These are phyloP conservation scores for Triglochin maritima DNA, from an alignment of 106 monocot genomes.

Conservation along the genomic window DNA sequence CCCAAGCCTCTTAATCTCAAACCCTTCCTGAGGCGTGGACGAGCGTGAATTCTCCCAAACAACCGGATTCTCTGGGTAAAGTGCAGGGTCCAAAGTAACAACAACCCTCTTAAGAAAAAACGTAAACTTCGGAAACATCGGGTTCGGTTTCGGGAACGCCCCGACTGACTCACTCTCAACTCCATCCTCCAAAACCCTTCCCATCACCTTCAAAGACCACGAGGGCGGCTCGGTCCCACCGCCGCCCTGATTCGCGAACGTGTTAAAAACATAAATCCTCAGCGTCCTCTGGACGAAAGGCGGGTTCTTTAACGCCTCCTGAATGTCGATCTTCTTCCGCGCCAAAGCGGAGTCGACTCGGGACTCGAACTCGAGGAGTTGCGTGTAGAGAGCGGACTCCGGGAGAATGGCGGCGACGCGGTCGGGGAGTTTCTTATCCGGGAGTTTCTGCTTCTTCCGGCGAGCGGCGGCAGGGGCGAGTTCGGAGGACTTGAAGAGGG, in stretches of 20 bases:
- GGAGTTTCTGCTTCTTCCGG: constrained; percentile 89
- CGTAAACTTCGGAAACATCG: constrained; percentile 76
- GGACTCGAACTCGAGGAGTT: constrained; percentile 85
- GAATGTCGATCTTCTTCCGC: constrained; percentile 88
- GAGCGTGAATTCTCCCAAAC: constrained; percentile 81
- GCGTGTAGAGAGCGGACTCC: constrained; percentile 89
- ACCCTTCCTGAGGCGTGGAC: constrained; percentile 63
- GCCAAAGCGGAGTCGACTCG: constrained; percentile 76
- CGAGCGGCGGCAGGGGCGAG: constrained; percentile 65
- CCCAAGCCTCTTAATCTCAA: constrained; percentile 89
- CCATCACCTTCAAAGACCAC: constrained; percentile 81
- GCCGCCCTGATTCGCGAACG: constrained; percentile 56
- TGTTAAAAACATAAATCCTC: constrained; percentile 89
- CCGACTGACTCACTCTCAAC: constrained; percentile 40
- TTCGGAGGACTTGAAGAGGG: constrained; percentile 45
- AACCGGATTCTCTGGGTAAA: constrained; percentile 82
- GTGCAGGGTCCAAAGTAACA: constrained; percentile 43
- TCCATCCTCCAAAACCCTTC: constrained; percentile 69
- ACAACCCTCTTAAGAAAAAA: constrained; percentile 76
- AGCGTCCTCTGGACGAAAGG: constrained; percentile 74
- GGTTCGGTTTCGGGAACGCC: constrained; percentile 40
- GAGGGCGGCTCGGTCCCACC: constrained; percentile 50
- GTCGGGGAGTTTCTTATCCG: constrained; percentile 87
- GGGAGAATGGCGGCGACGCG: constrained; percentile 88
- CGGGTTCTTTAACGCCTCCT: constrained; percentile 68